Conservation (phyloP, 129 eudicot species). For the Helianthus tuberosus region DNA sequence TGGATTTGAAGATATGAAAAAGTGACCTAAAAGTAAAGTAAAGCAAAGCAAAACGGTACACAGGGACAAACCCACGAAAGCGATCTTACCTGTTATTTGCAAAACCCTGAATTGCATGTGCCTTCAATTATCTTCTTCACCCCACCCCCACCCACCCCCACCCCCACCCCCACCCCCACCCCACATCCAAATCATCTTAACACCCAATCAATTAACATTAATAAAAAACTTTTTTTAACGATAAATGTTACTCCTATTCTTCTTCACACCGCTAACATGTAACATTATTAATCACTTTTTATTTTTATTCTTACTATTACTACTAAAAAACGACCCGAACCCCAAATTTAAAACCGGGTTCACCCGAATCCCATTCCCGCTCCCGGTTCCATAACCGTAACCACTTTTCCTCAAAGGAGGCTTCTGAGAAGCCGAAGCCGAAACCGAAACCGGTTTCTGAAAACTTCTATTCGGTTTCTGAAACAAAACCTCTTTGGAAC, state of each 20-base stretch:
- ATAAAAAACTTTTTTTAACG: slow-evolving; percentile 15
- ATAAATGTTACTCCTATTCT: slow-evolving; percentile 40
- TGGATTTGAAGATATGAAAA: not conserved
- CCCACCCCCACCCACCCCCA: slow-evolving; percentile 13
- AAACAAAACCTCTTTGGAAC: slow-evolving; percentile 38
- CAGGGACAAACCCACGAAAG: slow-evolving; percentile 49
- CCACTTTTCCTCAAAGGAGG: slow-evolving; percentile 75
- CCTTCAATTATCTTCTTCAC: slow-evolving; percentile 35
- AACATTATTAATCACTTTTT: slow-evolving; percentile 33
- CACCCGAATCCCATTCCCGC: slow-evolving; percentile 42
- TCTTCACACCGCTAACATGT: not conserved
- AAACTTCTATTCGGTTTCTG: slow-evolving; percentile 32
- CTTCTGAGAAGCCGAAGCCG: slow-evolving; percentile 41
- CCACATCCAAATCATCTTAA: slow-evolving; percentile 8
- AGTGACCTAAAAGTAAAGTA: slow-evolving; percentile 35
- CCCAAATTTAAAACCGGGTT: slow-evolving; percentile 81
- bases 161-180: no score
- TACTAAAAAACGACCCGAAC: slow-evolving; percentile 67
- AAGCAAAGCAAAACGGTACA: slow-evolving; percentile 11
- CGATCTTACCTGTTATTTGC: slow-evolving; percentile 39
- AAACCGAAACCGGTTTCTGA: slow-evolving; percentile 13
- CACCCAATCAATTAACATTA: slow-evolving; percentile 24
- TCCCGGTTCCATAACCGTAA: slow-evolving; percentile 22
- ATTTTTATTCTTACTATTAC: slow-evolving; percentile 55
- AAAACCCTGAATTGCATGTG: slow-evolving; percentile 36